phyloP scores from a whole-genome alignment of 257 asterid species.

The Nyctanthes arbortristis region DNA sequence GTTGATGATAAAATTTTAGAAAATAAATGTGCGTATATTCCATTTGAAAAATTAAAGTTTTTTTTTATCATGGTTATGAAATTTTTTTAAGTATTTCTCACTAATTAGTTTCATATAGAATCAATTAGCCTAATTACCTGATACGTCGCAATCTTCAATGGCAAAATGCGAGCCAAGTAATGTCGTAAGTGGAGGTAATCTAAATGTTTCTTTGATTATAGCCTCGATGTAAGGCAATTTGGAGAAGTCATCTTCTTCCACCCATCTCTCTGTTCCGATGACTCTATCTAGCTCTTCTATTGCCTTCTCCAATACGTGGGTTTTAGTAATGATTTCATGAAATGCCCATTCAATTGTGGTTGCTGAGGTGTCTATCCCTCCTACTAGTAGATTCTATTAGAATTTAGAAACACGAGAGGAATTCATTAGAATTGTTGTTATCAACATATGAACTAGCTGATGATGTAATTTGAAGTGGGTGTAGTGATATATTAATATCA shows the following conservation, averaged over 20 bases:
- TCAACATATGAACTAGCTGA: no score
- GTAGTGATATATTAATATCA: no score
- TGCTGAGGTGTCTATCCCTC: conserved; percentile 35
- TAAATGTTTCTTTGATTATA: conserved; percentile 36
- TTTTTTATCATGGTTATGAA: no score
- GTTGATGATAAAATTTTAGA: not conserved
- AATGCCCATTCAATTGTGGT: conserved; percentile 36
- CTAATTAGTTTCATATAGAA: no score
- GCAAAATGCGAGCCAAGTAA: conserved; percentile 28
- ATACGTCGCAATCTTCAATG: conserved; percentile 28
- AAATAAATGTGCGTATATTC: no score
- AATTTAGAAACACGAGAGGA: no score
- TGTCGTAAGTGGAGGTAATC: conserved; percentile 38
- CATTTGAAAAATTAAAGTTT: no score
- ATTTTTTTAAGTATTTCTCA: no score
- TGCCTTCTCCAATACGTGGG: conserved; percentile 28
- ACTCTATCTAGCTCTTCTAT: conserved; percentile 33
- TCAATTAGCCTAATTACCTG: conserved; percentile 19
- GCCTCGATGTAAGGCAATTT: conserved; percentile 36
- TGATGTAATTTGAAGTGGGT: no score
- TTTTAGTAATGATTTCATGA: conserved; percentile 31
- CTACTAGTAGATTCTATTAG: conserved; percentile 24
- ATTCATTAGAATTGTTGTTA: no score
- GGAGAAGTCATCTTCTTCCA: conserved; percentile 35
- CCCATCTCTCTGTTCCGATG: conserved; percentile 40